These are phyloP conservation scores for Grammothele lineata DNA, from an alignment of 768 basidiomycete species.

Conservation along the genomic window DNA sequence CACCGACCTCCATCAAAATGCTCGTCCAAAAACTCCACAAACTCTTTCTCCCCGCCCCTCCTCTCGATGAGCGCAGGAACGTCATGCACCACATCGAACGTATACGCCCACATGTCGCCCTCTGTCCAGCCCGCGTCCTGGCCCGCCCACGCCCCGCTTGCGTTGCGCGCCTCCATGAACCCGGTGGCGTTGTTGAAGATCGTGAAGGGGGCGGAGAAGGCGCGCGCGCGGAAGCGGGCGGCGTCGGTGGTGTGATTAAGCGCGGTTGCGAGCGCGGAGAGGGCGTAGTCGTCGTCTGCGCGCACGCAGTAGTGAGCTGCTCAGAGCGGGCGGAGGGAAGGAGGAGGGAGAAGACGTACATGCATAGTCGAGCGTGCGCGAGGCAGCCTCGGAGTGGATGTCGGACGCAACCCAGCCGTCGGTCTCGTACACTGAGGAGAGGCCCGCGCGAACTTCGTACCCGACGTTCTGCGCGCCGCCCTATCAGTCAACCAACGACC, in stretches of 20 bases:
- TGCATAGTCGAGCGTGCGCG: slow-evolving; percentile 74
- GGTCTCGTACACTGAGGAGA: slow-evolving; percentile 61
- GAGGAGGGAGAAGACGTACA: slow-evolving; percentile 37
- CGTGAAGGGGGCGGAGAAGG: slow-evolving; percentile 51
- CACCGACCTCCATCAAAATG: slow-evolving; percentile 44
- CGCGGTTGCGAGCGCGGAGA: slow-evolving; percentile 53
- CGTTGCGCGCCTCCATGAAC: slow-evolving; percentile 79
- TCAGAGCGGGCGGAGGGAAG: no score
- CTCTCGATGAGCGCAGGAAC: slow-evolving; percentile 54
- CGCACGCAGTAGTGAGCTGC: background rate
- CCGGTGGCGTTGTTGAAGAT: slow-evolving; percentile 68
- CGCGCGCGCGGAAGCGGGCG: slow-evolving; percentile 50
- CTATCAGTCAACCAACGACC: no score
- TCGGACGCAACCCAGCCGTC: slow-evolving; percentile 79
- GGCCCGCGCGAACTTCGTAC: slow-evolving; percentile 77
- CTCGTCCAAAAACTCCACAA: slow-evolving; percentile 63
- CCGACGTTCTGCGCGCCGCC: slow-evolving; percentile 61
- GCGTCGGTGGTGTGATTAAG: slow-evolving; percentile 49
- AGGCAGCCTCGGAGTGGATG: slow-evolving; percentile 74
- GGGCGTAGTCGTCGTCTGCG: slow-evolving; percentile 80
- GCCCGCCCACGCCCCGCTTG: slow-evolving; percentile 69
- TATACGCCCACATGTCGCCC: slow-evolving; percentile 75
- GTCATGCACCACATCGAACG: slow-evolving; percentile 74
- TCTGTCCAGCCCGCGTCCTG: slow-evolving; percentile 73
- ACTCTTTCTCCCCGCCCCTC: slow-evolving; percentile 61